Percentiles rank a stretch among this genome's conserved stretches.
Conservation (phyloP, 768 basidiomycete species). For the Cystobasidium tubakii region DNA sequence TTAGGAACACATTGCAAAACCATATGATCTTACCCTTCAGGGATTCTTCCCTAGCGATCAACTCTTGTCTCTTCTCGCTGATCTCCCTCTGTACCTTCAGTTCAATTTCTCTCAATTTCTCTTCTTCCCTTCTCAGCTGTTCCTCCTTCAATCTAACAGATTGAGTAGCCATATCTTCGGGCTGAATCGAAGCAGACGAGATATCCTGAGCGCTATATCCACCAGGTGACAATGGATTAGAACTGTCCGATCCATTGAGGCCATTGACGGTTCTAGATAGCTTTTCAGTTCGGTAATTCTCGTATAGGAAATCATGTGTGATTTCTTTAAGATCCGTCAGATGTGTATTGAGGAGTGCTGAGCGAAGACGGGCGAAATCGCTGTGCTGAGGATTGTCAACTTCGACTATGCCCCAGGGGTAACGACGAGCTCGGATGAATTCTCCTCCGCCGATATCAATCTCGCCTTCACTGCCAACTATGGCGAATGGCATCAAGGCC, state of each 20-base stretch:
- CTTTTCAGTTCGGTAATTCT: constrained; percentile 85
- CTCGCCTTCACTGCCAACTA: constrained; percentile 95
- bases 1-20: neutral
- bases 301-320: constrained; percentile 68
- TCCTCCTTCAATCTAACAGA: constrained; percentile 98
- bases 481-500: constrained; percentile 90
- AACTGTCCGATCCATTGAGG: constrained; percentile 49
- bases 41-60: constrained; percentile 84
- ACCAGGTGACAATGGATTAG: constrained; percentile 14
- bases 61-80: constrained; percentile 91
- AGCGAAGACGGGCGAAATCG: constrained; percentile 90
- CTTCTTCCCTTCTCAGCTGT: constrained; percentile 91
- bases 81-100: constrained; percentile 97
- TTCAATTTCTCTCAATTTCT: constrained; percentile 96
- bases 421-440: constrained; percentile 83
- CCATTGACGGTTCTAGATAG: constrained; percentile 80
- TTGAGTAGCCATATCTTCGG: constrained; percentile 94
- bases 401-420: constrained; percentile 97
- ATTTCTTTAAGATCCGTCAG: constrained; percentile 78
- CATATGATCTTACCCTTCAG: constrained; percentile 38
- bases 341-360: constrained; percentile 88
- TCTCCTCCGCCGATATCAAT: constrained; percentile 80
- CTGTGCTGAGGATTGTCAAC: constrained; percentile 99
- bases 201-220: constrained; percentile 45
- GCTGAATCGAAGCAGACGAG: constrained; percentile 70